Evolutionary conservation across 148 eudicot genomes (phyloP), one percentile per base, ranked within the genome.

Genomic region (Pouteria glomerata): DNA sequence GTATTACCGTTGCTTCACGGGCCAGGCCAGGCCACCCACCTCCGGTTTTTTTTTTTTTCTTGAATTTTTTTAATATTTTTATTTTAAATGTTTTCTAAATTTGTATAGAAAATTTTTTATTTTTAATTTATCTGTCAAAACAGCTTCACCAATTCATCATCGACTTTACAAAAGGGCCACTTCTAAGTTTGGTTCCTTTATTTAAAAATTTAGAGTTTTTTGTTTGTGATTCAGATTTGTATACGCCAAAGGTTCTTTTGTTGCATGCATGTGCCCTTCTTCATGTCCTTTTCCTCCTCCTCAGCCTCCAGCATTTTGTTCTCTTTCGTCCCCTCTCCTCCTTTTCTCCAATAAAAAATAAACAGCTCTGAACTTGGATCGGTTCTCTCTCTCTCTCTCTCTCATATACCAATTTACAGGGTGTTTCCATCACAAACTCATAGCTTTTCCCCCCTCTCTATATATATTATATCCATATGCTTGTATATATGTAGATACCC

Each of bases 201-300:
- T 11, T 23, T 23, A n/a, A n/a, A n/a, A 63, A 63, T 63, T 63
- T 41, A 48, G 52, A 48, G 42, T n/a, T n/a, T 14, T 34, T 26
- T 61, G 65, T 13, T 1, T 53, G 61, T 23, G 72, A 33, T 26
- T 33, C 31, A 53, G 61, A 69, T 53, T 69, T 56, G 61, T 33
- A 13, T 24, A 68, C 24, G 21, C 45, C 1, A 44, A 69, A 35
- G 14, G n/a, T 30, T 12, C n/a, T 53, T 37, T 70, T 74, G 82
- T 79, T 70, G 73, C 75, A 27, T 75, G 51, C 82, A 79, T 79
- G 75, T 74, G 82, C 78, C 64, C 44, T 69, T 51, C 39, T 12
- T 55, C 63, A 29, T 48, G 10, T 47, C 58, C 57, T 44, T 56
- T 53, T 12, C 23, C 1, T 14, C 29, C 23, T n/a, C 65, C 31